Conservation (phyloP, 345 rosid genomes). For the Sisymbrium altissimum region DNA sequence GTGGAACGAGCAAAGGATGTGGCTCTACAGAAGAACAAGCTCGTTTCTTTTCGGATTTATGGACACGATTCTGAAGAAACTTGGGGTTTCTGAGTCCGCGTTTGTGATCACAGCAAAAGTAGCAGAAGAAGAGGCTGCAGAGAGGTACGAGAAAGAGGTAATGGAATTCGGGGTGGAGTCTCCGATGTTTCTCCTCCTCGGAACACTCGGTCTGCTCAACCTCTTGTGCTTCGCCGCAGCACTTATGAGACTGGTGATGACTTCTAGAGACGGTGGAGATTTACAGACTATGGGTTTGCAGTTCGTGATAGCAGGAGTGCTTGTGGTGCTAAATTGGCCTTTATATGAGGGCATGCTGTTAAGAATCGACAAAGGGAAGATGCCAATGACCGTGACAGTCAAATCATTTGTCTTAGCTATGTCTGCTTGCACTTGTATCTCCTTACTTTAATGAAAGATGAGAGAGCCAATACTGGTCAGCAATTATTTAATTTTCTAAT, state of each 20-base stretch:
- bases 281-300: slow-evolving; percentile 42
- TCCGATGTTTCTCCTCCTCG: slow-evolving; percentile 52
- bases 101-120: slow-evolving; percentile 71
- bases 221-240: slow-evolving; percentile 36
- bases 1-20: slow-evolving; percentile 75
- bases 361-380: slow-evolving; percentile 60
- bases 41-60: slow-evolving; percentile 59
- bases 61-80: slow-evolving; percentile 39
- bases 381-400: slow-evolving; percentile 45
- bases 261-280: neutral
- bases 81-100: slow-evolving; percentile 46
- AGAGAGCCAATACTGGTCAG: neutral
- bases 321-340: slow-evolving; percentile 61
- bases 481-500: neutral
- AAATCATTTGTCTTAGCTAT: slow-evolving; percentile 39
- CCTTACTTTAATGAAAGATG: neutral
- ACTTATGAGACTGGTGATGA: slow-evolving; percentile 4
- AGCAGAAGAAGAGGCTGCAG: slow-evolving; percentile 48
- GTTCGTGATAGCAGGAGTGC: slow-evolving; percentile 41
- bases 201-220: slow-evolving; percentile 62
- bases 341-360: slow-evolving; percentile 53
- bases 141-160: slow-evolving; percentile 50
- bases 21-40: slow-evolving; percentile 73
- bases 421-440: slow-evolving; percentile 33
- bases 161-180: slow-evolving; percentile 75